Percentiles rank a stretch among this genome's conserved stretches.
phyloP scores from a whole-genome alignment of 2,329 filamentous ascomycete genomes.

The Intubia oerlemansii region DNA sequence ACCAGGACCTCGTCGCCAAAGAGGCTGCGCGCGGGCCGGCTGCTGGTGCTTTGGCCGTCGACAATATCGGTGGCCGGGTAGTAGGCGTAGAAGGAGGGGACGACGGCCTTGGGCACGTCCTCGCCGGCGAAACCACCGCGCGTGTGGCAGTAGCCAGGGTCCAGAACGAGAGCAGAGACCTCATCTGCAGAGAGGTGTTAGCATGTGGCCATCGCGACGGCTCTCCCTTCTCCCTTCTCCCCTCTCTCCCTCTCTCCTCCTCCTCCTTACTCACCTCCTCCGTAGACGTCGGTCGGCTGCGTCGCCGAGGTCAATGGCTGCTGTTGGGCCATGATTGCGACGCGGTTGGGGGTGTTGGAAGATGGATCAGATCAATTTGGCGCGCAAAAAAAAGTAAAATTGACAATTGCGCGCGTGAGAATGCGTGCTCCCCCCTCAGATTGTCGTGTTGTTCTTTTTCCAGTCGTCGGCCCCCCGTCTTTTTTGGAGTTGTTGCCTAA shows the following conservation, averaged over 20 bases:
- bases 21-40: slow-evolving; percentile 31
- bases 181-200: slow-evolving; percentile 52
- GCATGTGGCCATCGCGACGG: not conserved
- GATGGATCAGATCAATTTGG: too few species aligned
- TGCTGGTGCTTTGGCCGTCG: slow-evolving; percentile 18
- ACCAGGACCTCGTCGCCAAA: slow-evolving; percentile 86
- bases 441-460: too few species aligned
- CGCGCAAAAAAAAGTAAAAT: too few species aligned
- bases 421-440: too few species aligned
- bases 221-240: not conserved
- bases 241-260: not conserved
- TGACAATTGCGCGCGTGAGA: too few species aligned
- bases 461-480: too few species aligned
- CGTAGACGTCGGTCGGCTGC: slow-evolving; percentile 40
- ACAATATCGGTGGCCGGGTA: slow-evolving; percentile 10
- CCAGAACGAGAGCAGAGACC: slow-evolving; percentile 89
- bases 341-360: too few species aligned
- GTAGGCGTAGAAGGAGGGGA: slow-evolving; percentile 74
- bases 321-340: too few species aligned
- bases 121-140: slow-evolving; percentile 95
- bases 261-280: slow-evolving; percentile 27
- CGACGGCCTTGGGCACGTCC: slow-evolving; percentile 84
- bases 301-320: slow-evolving; percentile 28
- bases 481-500: too few species aligned
- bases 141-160: slow-evolving; percentile 77